Conservation (phyloP, 2,329 filamentous ascomycete species). For the Hymenoscyphus fructigenus region DNA sequence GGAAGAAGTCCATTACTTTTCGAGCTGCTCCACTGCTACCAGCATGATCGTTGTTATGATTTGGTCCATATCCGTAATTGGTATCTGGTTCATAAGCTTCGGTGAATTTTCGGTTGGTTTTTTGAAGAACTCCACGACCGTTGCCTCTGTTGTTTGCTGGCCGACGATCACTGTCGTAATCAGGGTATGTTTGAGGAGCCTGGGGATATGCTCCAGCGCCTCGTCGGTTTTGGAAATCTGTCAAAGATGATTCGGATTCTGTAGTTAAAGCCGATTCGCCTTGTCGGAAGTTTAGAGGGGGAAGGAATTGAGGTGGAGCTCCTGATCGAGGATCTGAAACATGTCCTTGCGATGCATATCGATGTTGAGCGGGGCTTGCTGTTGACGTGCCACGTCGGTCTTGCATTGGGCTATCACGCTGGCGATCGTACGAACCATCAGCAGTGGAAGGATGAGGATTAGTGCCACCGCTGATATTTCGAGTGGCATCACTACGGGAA, state of each 20-base stretch:
- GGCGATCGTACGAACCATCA: slow-evolving; percentile 33
- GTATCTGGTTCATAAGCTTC: slow-evolving; percentile 83
- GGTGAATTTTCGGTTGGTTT: slow-evolving; percentile 80
- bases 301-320: slow-evolving; percentile 28
- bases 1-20: slow-evolving; percentile 98
- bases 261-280: slow-evolving; percentile 31
- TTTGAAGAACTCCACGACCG: slow-evolving; percentile 66
- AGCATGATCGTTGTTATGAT: slow-evolving; percentile 57
- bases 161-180: slow-evolving; percentile 27
- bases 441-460: slow-evolving; percentile 22
- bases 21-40: slow-evolving; percentile 86
- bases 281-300: slow-evolving; percentile 33
- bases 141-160: slow-evolving; percentile 27
- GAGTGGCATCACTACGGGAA: slow-evolving; percentile 18
- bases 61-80: slow-evolving; percentile 55
- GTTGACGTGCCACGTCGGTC: slow-evolving; percentile 41
- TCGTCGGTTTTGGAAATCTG: slow-evolving; percentile 28
- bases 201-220: slow-evolving; percentile 23
- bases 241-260: slow-evolving; percentile 35
- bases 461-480: slow-evolving; percentile 29
- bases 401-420: slow-evolving; percentile 34
- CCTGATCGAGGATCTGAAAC: slow-evolving; percentile 25
- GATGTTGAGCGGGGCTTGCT: slow-evolving; percentile 43
- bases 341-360: slow-evolving; percentile 41
- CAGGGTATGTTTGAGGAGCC: slow-evolving; percentile 27